phyloP scores from a whole-genome alignment of 2,329 filamentous ascomycete species.

The Cucurbitaria berberidis region DNA sequence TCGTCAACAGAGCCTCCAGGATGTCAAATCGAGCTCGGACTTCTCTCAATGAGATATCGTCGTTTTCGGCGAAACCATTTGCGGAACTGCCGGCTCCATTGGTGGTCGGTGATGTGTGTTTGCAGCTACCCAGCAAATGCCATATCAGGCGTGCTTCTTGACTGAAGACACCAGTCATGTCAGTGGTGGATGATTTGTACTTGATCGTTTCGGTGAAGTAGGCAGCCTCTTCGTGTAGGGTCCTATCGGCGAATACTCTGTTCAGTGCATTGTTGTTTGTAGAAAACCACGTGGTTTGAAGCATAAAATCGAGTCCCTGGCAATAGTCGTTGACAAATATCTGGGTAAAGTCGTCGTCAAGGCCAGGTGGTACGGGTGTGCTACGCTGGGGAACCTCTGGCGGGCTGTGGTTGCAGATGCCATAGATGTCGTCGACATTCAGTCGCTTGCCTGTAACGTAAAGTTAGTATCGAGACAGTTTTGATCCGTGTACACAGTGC shows the following conservation, averaged over 20 bases:
- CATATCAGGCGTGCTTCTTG: slow-evolving; percentile 67
- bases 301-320: slow-evolving; percentile 41
- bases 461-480: slow-evolving; percentile 8
- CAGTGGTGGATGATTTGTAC: slow-evolving; percentile 28
- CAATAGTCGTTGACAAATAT: slow-evolving; percentile 47
- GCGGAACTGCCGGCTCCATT: slow-evolving; percentile 51
- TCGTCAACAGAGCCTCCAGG: slow-evolving; percentile 77
- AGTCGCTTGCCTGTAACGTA: slow-evolving; percentile 42
- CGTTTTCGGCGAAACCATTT: slow-evolving; percentile 43
- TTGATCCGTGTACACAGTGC: background rate
- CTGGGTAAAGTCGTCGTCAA: slow-evolving; percentile 41
- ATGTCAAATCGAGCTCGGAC: slow-evolving; percentile 72
- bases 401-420: slow-evolving; percentile 44
- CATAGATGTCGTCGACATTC: slow-evolving; percentile 42
- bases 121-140: slow-evolving; percentile 63
- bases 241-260: slow-evolving; percentile 58
- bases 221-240: slow-evolving; percentile 43
- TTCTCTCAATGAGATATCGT: slow-evolving; percentile 68
- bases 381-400: slow-evolving; percentile 43
- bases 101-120: slow-evolving; percentile 44
- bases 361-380: slow-evolving; percentile 33
- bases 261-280: slow-evolving; percentile 57
- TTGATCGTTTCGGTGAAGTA: slow-evolving; percentile 45
- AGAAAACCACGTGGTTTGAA: slow-evolving; percentile 84
- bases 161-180: slow-evolving; percentile 53